A percentile compares a stretch with the other conserved stretches of the same genome.
Conservation (phyloP, 176 grass and related monocot genomes). For the Lolium perenne region DNA sequence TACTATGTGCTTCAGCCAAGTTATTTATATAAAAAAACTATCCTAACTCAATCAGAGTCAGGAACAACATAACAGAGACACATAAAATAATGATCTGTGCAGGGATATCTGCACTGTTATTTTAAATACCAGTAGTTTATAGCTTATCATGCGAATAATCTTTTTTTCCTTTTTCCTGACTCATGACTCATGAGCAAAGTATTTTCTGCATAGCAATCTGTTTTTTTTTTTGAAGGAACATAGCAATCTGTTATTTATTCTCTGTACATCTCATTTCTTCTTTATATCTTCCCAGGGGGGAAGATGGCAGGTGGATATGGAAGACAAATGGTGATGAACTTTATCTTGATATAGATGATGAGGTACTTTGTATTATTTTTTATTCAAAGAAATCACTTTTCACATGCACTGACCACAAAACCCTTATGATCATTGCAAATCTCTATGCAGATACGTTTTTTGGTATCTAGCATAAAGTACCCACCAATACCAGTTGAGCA, state of each 20-base stretch:
- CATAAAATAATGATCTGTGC: not conserved
- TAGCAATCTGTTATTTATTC: constrained; percentile 1
- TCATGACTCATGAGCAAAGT: too few relatives aligned
- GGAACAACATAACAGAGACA: constrained; percentile 1
- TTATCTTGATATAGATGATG: constrained; percentile 83
- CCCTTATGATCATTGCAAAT: constrained; percentile 32
- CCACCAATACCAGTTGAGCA: constrained; percentile 84
- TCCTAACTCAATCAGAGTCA: not conserved
- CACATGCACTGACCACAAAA: not conserved
- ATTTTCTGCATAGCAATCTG: too few relatives aligned
- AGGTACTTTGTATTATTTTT: constrained; percentile 51
- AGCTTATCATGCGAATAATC: not conserved
- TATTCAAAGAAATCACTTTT: not conserved
- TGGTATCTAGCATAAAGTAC: constrained; percentile 81
- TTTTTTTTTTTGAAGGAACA: too few relatives aligned
- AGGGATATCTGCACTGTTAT: not conserved
- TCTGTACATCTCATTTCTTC: constrained; percentile 27
- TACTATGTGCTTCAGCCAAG: constrained; percentile 10
- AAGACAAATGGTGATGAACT: constrained; percentile 56
- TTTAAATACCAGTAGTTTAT: not conserved
- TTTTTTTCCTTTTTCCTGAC: not conserved
- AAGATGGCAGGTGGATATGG: constrained; percentile 81
- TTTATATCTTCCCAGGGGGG: constrained; percentile 43
- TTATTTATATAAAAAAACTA: not conserved
- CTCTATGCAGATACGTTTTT: constrained; percentile 73